Evolutionary conservation across 805 yeast species (phyloP).

Genomic region (Blastobotrys peoriensis): DNA sequence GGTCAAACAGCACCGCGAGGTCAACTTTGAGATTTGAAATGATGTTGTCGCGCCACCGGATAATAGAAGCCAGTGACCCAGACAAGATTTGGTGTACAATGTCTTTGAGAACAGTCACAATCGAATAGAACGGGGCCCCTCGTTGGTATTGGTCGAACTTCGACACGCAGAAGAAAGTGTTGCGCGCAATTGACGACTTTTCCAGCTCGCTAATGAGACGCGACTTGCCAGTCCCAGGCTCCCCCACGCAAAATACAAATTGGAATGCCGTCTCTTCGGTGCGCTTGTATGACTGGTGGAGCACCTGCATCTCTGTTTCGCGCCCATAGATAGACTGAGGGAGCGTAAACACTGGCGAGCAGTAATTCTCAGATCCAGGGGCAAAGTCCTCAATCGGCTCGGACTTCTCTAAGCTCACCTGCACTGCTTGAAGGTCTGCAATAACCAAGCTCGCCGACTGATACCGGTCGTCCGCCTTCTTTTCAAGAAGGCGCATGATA

Average conservation of each 20-base stretch:
- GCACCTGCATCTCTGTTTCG: conserved; percentile 20
- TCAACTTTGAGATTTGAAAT: conserved; percentile 37
- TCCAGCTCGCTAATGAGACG: conserved; percentile 37
- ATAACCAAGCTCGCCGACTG: conserved; percentile 32
- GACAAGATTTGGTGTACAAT: conserved; percentile 39
- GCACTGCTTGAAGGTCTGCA: conserved; percentile 31
- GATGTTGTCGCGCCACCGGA: conserved; percentile 38
- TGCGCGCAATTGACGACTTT: conserved; percentile 30
- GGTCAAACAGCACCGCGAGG: conserved; percentile 35
- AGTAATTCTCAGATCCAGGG: conserved; percentile 10
- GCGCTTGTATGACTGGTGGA: conserved; percentile 23
- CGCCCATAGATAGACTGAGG: conserved; percentile 32
- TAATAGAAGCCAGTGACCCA: conserved; percentile 32
- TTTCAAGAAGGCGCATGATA: conserved; percentile 39
- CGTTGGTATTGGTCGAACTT: conserved; percentile 26
- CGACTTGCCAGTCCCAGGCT: conserved; percentile 43
- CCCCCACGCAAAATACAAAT: conserved; percentile 36
- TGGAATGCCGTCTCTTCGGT: conserved; percentile 19
- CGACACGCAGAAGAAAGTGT: conserved; percentile 28
- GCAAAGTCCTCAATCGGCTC: conserved; percentile 13
- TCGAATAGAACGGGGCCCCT: conserved; percentile 34
- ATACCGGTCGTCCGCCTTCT: conserved; percentile 37
- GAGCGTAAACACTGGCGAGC: conserved; percentile 16
- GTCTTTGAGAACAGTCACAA: conserved; percentile 35
- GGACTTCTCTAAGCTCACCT: conserved; percentile 14